Evolutionary conservation across 2,329 filamentous ascomycete species (phyloP), one percentile per base, ranked within the genome.

Genomic region (Ampelomyces quisqualis): DNA sequence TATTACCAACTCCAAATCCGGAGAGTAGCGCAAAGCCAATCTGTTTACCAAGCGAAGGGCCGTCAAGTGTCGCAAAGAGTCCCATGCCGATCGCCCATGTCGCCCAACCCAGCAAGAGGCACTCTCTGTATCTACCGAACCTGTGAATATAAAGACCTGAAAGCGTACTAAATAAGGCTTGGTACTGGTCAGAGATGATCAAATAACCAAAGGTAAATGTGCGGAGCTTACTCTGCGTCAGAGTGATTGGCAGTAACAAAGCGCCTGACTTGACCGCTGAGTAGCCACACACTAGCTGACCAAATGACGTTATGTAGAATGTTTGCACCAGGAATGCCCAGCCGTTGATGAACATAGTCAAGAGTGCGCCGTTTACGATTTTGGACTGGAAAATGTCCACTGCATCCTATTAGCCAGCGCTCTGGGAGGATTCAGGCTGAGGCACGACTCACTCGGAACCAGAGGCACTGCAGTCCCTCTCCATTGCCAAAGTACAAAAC

Each of bases 241-340:
- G 57, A 0, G 54, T 62, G 15, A 60, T 73, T 59, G 59, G 83
- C 77, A 7, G 65, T 61, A 14, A 64, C 61, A 9, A 79, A 72
- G 49, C 70, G 2, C 79, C 80, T 2, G 80, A 80, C 15, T 70
- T 67, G 10, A 76, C 65, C 0, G 73, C 68, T 4, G 67, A 68
- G 57, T 69, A 71, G n/a, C 70, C 67, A 23, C 74, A 71, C 2
- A 75, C 78, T 37, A 82, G 81, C 49, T 84, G 80, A 28, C 79
- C 78, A 59, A 82, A 85, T 0, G 83, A 67, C 0, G 81, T 81
- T 3, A 85, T 61, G 51, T 80, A 84, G 60, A 82, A 84, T 1
- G 84, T 61, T 40, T 76, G 76, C 2, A 75, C 70, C 44, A 83
- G 80, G 49, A 82, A 84, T 2, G 77, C 75, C 26, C 77, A 71